Base-by-base conservation (phyloP, 805 yeast genomes). In the Barnettozyma pratensis region DNA sequence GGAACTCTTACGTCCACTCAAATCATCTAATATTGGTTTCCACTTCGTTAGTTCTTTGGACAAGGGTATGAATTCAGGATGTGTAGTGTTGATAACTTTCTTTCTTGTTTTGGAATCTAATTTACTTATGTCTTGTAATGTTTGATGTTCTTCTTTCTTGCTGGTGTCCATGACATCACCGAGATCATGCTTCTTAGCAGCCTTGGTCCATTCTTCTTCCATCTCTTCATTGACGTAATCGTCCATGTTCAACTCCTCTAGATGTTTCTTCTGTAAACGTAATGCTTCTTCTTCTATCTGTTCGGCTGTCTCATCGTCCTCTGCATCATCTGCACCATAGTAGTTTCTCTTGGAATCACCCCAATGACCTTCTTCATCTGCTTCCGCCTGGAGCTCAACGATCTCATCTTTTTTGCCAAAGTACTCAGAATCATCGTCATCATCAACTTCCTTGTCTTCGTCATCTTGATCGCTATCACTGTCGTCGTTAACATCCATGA, bases 211-310 rank as follows among this genome's bases (percentile, higher is more conserved):
- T 54, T 86, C 96, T 29, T 80, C 90, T 55, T 80, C 74, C 66
- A 81, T 77, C 48, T 83, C 91, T 49, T 88, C 96, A 54, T 88
- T 94, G 57, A 84, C 68, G 62, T 75, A 83, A 63, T 85, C 94
- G 29, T 76, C 87, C 77, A 85, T 82, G 42, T 81, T 79, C 57
- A 91, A 72, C 41, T 85, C 95, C 55, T 80, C 80, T 50, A 88
- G 68, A 64, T 90, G 90, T 56, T 79, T 76, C 70, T 85, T 86
- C 68, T 91, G 97, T 56, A 88, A 81, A 61, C 89, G 81, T 43
- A 87, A 61, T 0, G 98, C 98, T 67, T 94, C 97, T 57, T 80
- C 82, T 49, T 92, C 94, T 68, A 90, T 83, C 53, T 79, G 82
- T 53, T 80, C 82, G 5, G 88, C 86, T 32, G 81, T 83, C 46